Percentiles rank a stretch among this genome's conserved stretches.
Conservation (phyloP, 768 basidiomycete genomes). For the Mycena amicta region DNA sequence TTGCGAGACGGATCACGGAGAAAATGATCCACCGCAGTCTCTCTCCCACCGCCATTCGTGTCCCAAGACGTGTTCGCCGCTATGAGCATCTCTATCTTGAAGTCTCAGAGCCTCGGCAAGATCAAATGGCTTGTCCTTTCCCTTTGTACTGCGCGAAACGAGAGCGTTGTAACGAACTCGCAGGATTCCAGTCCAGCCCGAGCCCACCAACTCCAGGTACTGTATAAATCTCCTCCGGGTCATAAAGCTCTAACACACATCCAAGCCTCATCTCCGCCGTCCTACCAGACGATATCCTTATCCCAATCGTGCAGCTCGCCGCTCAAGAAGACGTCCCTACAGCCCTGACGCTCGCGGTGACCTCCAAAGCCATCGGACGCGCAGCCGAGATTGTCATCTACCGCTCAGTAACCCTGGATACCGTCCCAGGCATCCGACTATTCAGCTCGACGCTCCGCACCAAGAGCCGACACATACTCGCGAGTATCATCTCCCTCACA, state of each 20-base stretch:
- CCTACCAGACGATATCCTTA: constrained; percentile 5
- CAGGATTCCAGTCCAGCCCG: constrained; percentile 3
- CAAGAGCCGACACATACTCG: background rate
- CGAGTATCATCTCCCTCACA: background rate
- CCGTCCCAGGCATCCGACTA: background rate
- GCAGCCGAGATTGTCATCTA: background rate
- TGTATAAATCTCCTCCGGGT: background rate
- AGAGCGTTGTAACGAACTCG: too few relatives aligned
- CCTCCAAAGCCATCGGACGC: background rate
- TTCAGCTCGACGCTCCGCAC: background rate
- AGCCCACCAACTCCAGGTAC: constrained; percentile 2
- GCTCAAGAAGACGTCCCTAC: background rate
- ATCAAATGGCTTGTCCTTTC: background rate
- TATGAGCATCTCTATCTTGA: background rate
- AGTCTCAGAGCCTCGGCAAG: background rate
- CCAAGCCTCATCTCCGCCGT: background rate
- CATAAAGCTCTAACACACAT: too few relatives aligned
- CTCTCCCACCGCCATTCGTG: too few relatives aligned
- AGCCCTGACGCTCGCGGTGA: background rate
- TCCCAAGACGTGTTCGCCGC: too few relatives aligned
- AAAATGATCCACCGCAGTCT: too few relatives aligned
- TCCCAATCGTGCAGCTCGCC: background rate
- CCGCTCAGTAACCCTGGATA: background rate
- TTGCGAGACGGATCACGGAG: too few relatives aligned
- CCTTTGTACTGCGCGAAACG: background rate